A percentile compares a stretch with the other conserved stretches of the same genome.
Evolutionary conservation across 2,329 filamentous ascomycete genomes (phyloP).

Genomic region (Triangularia setosa): DNA sequence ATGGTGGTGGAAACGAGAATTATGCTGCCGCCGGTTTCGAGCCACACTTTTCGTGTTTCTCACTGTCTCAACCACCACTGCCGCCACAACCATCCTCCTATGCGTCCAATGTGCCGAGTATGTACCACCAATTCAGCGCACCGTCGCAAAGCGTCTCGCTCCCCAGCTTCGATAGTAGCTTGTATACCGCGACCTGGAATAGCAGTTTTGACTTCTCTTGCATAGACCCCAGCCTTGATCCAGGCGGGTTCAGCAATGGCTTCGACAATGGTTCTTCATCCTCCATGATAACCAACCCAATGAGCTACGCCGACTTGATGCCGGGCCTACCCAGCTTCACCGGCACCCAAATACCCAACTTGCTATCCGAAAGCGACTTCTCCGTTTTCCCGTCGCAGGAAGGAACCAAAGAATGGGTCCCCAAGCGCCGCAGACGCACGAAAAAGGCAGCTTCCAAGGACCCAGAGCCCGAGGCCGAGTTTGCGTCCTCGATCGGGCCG

Average conservation of each 20-base stretch:
- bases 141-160: neutral
- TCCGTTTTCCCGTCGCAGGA: slow-evolving; percentile 1
- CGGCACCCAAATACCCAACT: slow-evolving; percentile 2
- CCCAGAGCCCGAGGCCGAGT: neutral
- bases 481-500: neutral
- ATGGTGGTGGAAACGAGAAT: slow-evolving; percentile 4
- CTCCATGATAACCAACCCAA: neutral
- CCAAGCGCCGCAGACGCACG: slow-evolving; percentile 17
- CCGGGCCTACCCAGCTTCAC: neutral
- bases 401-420: slow-evolving; percentile 21
- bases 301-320: slow-evolving; percentile 4
- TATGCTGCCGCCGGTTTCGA: slow-evolving; percentile 7
- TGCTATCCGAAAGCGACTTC: slow-evolving; percentile 16
- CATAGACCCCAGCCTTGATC: slow-evolving; percentile 14
- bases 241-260: neutral
- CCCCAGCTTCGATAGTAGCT: slow-evolving; percentile 3
- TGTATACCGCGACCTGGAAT: slow-evolving; percentile 12
- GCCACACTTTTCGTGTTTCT: slow-evolving; percentile 11
- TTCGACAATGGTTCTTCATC: neutral
- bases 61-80: slow-evolving; percentile 5
- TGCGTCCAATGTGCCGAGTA: neutral
- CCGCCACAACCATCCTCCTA: neutral
- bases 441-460: slow-evolving; percentile 5
- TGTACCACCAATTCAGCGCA: slow-evolving; percentile 10
- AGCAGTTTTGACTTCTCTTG: slow-evolving; percentile 14